A percentile compares a stretch with the other conserved stretches of the same genome.
phyloP scores from a whole-genome alignment of 371 early-diverging fungal species.

The Haplosporangium sp. region DNA sequence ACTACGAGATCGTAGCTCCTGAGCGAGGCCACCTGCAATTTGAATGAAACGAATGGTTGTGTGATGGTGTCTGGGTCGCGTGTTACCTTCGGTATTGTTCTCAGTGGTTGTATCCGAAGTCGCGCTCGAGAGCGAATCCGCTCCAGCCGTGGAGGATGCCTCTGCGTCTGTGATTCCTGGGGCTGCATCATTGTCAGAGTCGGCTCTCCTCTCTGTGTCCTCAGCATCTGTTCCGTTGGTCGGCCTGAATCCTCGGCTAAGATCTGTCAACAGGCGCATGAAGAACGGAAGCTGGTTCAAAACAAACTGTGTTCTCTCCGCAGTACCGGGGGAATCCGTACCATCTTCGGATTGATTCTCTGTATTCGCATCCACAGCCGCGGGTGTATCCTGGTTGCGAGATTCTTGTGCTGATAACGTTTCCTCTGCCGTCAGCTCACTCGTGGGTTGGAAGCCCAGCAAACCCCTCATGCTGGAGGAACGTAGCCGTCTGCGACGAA shows the following conservation, averaged over 20 bases:
- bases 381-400: not conserved
- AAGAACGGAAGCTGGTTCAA: constrained; percentile 41
- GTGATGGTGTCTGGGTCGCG: constrained; percentile 23
- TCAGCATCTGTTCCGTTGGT: not conserved
- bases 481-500: constrained; percentile 25
- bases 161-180: not conserved
- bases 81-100: not conserved
- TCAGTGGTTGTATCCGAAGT: not conserved
- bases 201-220: not conserved
- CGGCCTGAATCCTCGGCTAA: constrained; percentile 23
- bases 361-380: not conserved
- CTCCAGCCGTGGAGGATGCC: not conserved
- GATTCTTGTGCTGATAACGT: constrained; percentile 2
- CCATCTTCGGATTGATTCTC: not conserved
- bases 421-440: constrained; percentile 2
- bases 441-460: constrained; percentile 30
- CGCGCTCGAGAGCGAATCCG: not conserved
- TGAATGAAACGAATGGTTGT: constrained; percentile 48
- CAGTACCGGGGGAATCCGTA: not conserved
- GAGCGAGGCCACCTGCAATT: constrained; percentile 23
- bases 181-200: not conserved
- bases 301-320: constrained; percentile 27
- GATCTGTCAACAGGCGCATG: constrained; percentile 28
- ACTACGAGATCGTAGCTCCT: constrained; percentile 5
- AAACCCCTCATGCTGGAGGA: constrained; percentile 31